Conservation (phyloP, 306 rosid genomes). For the Gleditsia sinensis region DNA sequence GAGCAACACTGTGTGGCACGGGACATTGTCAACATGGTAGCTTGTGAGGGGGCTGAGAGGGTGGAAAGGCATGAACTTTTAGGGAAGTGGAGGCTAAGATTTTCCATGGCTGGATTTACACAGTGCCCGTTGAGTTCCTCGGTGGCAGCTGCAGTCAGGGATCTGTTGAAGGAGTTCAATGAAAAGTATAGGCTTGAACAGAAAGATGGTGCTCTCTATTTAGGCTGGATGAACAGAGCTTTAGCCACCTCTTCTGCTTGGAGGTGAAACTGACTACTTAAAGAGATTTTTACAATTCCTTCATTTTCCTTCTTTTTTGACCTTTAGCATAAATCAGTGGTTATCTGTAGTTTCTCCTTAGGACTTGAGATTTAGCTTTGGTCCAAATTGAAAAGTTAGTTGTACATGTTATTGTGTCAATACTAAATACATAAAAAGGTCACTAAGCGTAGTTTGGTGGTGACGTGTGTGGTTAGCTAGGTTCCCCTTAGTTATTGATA, state of each 20-base stretch:
- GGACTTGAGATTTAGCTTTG: constrained; percentile 32
- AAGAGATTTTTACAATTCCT: neutral
- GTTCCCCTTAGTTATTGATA: too few relatives aligned
- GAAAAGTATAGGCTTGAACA: constrained; percentile 54
- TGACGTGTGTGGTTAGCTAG: too few relatives aligned
- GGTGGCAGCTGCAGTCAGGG: constrained; percentile 40
- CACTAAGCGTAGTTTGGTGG: too few relatives aligned
- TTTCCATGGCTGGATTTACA: constrained; percentile 74
- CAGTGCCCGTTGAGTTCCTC: constrained; percentile 55
- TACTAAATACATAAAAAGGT: too few relatives aligned
- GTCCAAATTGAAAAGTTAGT: constrained; percentile 19
- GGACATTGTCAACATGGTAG: constrained; percentile 93
- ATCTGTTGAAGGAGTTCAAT: constrained; percentile 52
- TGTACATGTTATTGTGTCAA: constrained; percentile 42
- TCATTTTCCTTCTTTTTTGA: neutral
- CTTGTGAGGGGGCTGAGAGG: constrained; percentile 84
- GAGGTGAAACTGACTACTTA: constrained; percentile 45
- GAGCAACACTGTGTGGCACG: constrained; percentile 89
- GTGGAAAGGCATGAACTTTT: constrained; percentile 84
- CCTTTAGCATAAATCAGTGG: constrained; percentile 21
- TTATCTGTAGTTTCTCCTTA: constrained; percentile 35
- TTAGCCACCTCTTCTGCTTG: constrained; percentile 82
- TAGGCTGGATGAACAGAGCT: constrained; percentile 68
- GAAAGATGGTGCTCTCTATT: constrained; percentile 59
- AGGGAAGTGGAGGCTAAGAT: constrained; percentile 77